Percentiles rank a stretch among this genome's conserved stretches.
Conservation (phyloP, 257 asterid genomes). For the Lycium barbarum region DNA sequence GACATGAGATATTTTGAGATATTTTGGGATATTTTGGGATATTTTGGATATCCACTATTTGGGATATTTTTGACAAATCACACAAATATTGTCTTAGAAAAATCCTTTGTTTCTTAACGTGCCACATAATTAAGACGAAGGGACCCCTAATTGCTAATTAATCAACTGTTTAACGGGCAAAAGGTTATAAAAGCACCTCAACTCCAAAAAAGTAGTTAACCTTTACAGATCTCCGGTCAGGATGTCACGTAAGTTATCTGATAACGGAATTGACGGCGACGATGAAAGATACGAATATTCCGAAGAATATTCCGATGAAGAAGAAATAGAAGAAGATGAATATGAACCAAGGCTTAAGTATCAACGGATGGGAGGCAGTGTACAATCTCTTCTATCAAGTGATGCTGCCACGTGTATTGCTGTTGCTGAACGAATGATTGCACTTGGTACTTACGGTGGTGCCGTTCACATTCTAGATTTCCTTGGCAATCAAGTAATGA, state of each 20-base stretch:
- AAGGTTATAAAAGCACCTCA: background rate
- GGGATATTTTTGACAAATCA: too few relatives aligned
- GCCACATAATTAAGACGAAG: too few relatives aligned
- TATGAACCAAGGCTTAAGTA: constrained; percentile 97
- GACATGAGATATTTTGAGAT: too few relatives aligned
- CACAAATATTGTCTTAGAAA: too few relatives aligned
- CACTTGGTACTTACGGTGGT: constrained; percentile 90
- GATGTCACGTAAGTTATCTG: constrained; percentile 80
- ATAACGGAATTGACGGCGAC: constrained; percentile 93
- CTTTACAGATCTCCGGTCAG: constrained; percentile 18
- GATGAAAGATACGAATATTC: constrained; percentile 85
- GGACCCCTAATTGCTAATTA: background rate
- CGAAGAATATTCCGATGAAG: constrained; percentile 52
- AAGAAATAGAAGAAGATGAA: constrained; percentile 66
- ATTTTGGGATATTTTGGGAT: too few relatives aligned
- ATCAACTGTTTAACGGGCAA: constrained; percentile 20
- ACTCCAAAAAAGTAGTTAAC: background rate
- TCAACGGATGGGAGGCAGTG: constrained; percentile 98
- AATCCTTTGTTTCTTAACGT: too few relatives aligned
- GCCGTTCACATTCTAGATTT: constrained; percentile 93
- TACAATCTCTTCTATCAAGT: constrained; percentile 74
- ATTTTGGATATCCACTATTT: too few relatives aligned
- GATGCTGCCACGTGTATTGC: constrained; percentile 95
- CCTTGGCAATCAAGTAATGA: constrained; percentile 81
- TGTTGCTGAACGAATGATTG: constrained; percentile 95